Evolutionary conservation across 2,329 filamentous ascomycete genomes (phyloP), one percentile per base, ranked within the genome.

Genomic region (Botrytis medusae): DNA sequence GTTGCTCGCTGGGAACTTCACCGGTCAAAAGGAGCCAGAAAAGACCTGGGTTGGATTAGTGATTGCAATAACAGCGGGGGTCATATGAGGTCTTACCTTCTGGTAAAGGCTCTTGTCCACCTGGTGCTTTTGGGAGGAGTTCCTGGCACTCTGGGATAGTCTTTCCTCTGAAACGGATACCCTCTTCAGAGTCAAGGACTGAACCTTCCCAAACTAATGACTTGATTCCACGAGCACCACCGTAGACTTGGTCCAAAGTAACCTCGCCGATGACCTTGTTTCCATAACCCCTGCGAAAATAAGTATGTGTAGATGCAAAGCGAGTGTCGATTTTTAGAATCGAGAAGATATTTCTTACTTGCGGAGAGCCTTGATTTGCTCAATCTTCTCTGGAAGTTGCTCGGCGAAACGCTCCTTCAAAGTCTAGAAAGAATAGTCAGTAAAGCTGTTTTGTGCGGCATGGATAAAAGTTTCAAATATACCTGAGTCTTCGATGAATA

Each of bases 21-120:
- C 96, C 96, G 77, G 96, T 99, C 85, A 99, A 86, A 83, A 99
- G 93, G 80, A 99, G 93, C 96, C 96, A 99, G 93, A 99, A 99
- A 83, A 99, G 94, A 90, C 95, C 91, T 92, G 46, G 4, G 12
- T 46, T 44, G 16, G 34, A 42, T 75, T 61, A 76, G 64, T 64
- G 73, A 71, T 44, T 54, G 25, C 46, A 34, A 40, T 32, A 25
- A 25, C 16, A 51, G 25, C 34, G 20, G 54, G 18, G 9, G 16
- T n/a, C 42, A 34, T 69, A 46, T 7, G 62, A 37, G 20, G 14
- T 29, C 37, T 32, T 82, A 92, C 92, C 95, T 90, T 99, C 96
- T 75, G 96, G 96, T 73, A 99, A 91, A 83, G 96, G 96, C 89
- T 99, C 95, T 84, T 94, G 90, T 87, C 96, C 96, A 82, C 96